A percentile compares a stretch with the other conserved stretches of the same genome.
Evolutionary conservation across 495 filamentous ascomycete species (phyloP).

Genomic region (Lineolata rhizophorae): DNA sequence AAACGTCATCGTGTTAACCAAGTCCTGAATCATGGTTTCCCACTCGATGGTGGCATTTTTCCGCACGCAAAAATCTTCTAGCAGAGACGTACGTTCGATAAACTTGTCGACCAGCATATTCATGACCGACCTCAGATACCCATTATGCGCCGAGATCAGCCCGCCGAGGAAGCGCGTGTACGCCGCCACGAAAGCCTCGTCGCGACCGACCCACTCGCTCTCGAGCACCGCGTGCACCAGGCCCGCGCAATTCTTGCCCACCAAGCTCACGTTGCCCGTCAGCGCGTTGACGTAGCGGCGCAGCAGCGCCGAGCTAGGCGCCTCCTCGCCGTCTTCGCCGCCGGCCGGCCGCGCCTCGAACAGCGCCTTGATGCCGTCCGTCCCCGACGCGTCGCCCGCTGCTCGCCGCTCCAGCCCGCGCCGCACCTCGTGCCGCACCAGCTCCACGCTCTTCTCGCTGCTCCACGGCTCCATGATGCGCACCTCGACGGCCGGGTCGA

Average conservation of each 20-base stretch:
- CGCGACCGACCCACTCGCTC: constrained; percentile 67
- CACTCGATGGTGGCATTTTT: not conserved
- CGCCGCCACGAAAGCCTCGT: constrained; percentile 54
- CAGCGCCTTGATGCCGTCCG: constrained; percentile 48
- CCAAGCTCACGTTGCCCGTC: constrained; percentile 42
- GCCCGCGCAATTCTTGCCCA: constrained; percentile 51
- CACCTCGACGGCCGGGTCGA: constrained; percentile 49
- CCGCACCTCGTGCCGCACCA: constrained; percentile 47
- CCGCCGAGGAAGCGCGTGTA: constrained; percentile 65
- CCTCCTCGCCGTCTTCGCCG: no score
- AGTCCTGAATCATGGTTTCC: not conserved
- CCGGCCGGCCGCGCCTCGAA: constrained; percentile 28
- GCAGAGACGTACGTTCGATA: constrained; percentile 23
- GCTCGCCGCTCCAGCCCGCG: constrained; percentile 47
- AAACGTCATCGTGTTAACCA: constrained; percentile 12
- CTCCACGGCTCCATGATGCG: constrained; percentile 28
- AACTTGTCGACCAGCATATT: constrained; percentile 66
- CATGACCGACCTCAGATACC: constrained; percentile 39
- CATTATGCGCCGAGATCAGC: constrained; percentile 56
- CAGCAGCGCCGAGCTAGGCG: constrained; percentile 32
- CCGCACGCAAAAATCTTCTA: not conserved
- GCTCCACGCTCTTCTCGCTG: constrained; percentile 31
- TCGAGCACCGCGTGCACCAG: constrained; percentile 51
- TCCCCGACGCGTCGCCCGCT: constrained; percentile 42
- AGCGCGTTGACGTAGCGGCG: constrained; percentile 58